phyloP scores from a whole-genome alignment of 1,284 basidiomycete species.

The Malassezia arunalokei region DNA sequence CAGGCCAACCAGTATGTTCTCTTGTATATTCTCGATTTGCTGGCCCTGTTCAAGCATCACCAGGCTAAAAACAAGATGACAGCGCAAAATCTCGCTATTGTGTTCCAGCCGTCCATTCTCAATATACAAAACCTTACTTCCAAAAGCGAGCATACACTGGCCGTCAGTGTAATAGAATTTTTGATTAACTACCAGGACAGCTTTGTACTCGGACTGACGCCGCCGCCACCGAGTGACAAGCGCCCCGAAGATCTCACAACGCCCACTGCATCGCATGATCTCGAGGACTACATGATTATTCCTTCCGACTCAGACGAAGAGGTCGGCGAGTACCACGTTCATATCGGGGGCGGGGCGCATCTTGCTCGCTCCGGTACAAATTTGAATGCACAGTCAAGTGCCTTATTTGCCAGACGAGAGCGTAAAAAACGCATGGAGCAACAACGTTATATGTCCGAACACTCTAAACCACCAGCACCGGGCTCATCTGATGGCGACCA shows the following conservation, averaged over 20 bases:
- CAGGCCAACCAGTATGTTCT: slow-evolving; percentile 82
- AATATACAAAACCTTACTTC: slow-evolving; percentile 63
- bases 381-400: not conserved
- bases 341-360: slow-evolving; percentile 37
- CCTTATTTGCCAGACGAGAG: not conserved
- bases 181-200: slow-evolving; percentile 57
- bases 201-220: slow-evolving; percentile 39
- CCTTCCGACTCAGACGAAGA: slow-evolving; percentile 45
- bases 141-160: slow-evolving; percentile 62
- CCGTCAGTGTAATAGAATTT: slow-evolving; percentile 83
- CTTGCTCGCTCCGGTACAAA: not conserved
- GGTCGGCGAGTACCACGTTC: slow-evolving; percentile 33
- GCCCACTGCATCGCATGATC: slow-evolving; percentile 20
- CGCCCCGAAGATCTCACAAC: slow-evolving; percentile 27
- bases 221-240: slow-evolving; percentile 29
- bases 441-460: not conserved
- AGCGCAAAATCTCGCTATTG: slow-evolving; percentile 55
- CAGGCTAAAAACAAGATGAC: slow-evolving; percentile 90
- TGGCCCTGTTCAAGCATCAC: slow-evolving; percentile 85
- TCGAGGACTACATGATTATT: slow-evolving; percentile 19
- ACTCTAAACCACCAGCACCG: not conserved
- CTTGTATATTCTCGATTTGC: slow-evolving; percentile 85
- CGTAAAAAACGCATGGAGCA: not conserved
- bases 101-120: slow-evolving; percentile 51
- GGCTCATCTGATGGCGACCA: not conserved